Conservation (phyloP, 495 filamentous ascomycete genomes). For the Daldinia grandis region DNA sequence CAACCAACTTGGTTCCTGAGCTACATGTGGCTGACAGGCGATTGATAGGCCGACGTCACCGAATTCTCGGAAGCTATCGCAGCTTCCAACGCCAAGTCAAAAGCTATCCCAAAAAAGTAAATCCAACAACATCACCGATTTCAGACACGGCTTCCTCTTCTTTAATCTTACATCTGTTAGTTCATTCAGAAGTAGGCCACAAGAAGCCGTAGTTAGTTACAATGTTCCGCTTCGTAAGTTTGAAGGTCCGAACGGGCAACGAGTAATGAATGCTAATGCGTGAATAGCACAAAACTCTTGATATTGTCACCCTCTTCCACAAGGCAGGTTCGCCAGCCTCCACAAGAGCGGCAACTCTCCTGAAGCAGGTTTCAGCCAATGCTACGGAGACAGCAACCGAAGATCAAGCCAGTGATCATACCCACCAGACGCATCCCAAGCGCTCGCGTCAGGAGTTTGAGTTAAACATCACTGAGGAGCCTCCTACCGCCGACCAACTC, state of each 20-base stretch:
- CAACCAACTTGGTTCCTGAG: background rate
- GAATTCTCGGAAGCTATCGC: constrained; percentile 13
- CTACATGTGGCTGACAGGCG: background rate
- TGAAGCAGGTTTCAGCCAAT: constrained; percentile 76
- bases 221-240: constrained; percentile 58
- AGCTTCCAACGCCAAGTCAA: constrained; percentile 13
- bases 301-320: constrained; percentile 97
- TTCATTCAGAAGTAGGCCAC: background rate
- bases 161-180: background rate
- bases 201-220: constrained; percentile 17
- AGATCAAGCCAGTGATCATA: constrained; percentile 71
- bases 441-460: constrained; percentile 75
- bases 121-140: constrained; percentile 15
- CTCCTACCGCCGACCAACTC: constrained; percentile 85
- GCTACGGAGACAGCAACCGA: constrained; percentile 66
- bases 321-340: constrained; percentile 72
- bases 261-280: constrained; percentile 15
- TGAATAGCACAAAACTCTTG: constrained; percentile 76
- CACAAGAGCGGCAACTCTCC: constrained; percentile 69
- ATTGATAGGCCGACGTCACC: constrained; percentile 34
- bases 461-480: constrained; percentile 80
- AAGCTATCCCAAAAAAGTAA: constrained; percentile 39
- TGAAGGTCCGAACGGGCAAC: background rate
- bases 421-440: constrained; percentile 57
- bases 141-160: constrained; percentile 5